Conservation (phyloP, 169 alveolate genomes). For the Plasmodium cynomolgi region DNA sequence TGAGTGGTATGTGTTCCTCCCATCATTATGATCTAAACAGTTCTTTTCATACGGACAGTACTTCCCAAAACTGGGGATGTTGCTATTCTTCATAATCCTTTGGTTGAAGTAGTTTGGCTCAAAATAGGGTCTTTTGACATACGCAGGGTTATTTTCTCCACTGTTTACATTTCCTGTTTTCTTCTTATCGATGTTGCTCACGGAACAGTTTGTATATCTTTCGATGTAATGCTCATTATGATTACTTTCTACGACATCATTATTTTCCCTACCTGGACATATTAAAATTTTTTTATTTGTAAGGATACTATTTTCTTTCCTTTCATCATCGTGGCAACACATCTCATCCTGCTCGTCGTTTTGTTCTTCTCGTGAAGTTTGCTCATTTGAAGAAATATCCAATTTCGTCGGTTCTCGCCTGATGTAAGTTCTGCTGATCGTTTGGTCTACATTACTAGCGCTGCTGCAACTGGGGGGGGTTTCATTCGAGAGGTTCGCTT, state of each 20-base stretch:
- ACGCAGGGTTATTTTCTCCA: not conserved
- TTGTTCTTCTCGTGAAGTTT: not conserved
- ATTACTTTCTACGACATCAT: not conserved
- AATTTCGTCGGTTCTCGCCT: not conserved
- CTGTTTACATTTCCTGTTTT: not conserved
- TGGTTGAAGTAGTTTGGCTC: not conserved
- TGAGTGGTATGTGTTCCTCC: not conserved
- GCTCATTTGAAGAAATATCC: not conserved
- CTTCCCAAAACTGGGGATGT: not conserved
- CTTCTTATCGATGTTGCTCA: not conserved
- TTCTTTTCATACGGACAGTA: not conserved
- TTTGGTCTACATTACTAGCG: not conserved
- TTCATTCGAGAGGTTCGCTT: not conserved
- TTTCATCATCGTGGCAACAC: not conserved
- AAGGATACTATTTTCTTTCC: not conserved
- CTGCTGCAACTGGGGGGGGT: not conserved
- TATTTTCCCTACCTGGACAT: not conserved
- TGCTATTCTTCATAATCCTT: not conserved
- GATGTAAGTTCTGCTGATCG: not conserved
- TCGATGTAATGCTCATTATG: conserved; percentile 4
- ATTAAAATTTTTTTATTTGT: not conserved
- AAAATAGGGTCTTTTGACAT: not conserved
- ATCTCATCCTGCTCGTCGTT: not conserved
- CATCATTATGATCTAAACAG: not conserved
- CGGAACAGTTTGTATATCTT: not conserved